Conservation (phyloP, 1,284 basidiomycete species). For the Trametes sp. region DNA sequence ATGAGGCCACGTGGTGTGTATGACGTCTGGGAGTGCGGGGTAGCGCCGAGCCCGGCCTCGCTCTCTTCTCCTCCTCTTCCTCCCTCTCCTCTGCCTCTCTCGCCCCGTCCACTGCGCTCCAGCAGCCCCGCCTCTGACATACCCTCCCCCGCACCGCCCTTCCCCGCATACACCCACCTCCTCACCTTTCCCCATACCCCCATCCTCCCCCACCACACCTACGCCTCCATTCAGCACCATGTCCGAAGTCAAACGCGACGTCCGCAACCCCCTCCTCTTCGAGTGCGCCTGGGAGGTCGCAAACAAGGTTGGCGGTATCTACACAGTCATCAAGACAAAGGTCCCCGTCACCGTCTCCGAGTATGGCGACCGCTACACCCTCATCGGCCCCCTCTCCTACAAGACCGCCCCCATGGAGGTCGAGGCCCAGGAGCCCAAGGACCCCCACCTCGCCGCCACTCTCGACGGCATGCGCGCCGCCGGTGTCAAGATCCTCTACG, state of each 20-base stretch:
- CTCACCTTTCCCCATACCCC: constrained; percentile 13
- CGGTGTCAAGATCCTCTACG: constrained; percentile 95
- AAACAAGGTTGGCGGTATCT: constrained; percentile 98
- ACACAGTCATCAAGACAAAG: constrained; percentile 99
- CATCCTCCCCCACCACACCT: constrained; percentile 1
- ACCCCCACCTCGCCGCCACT: constrained; percentile 72
- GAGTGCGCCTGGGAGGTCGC: constrained; percentile 95
- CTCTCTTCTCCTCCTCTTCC: constrained; percentile 1
- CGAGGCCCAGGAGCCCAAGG: constrained; percentile 88
- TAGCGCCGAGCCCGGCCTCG: constrained; percentile 9
- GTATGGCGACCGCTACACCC: constrained; percentile 90
- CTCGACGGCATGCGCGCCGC: constrained; percentile 83
- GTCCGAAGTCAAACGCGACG: constrained; percentile 67
- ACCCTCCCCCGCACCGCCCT: neutral
- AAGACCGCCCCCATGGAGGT: constrained; percentile 99
- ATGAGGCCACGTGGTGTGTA: constrained; percentile 8
- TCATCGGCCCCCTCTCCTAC: constrained; percentile 96
- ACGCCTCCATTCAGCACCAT: too few relatives aligned
- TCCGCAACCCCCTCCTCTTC: constrained; percentile 82
- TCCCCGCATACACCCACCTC: constrained; percentile 9
- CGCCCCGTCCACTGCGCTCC: constrained; percentile 9
- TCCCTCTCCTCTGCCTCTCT: constrained; percentile 7
- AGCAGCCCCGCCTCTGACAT: constrained; percentile 12
- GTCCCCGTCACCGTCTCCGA: constrained; percentile 96
- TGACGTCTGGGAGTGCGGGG: constrained; percentile 23